phyloP scores from a whole-genome alignment of 768 basidiomycete genomes.

The Amanita thiersii region DNA sequence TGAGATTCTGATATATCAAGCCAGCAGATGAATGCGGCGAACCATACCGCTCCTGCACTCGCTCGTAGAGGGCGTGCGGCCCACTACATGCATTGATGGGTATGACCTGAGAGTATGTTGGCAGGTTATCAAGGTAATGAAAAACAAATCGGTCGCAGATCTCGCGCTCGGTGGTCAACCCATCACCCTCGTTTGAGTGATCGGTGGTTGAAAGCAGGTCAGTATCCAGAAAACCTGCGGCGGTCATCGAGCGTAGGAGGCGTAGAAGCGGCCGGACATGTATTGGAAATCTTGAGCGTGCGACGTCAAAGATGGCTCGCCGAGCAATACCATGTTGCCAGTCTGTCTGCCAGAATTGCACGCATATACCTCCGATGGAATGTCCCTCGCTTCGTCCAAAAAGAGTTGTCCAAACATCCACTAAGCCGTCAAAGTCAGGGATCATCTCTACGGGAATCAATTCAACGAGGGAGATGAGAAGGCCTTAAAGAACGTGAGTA shows the following conservation, averaged over 20 bases:
- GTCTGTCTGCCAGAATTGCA: slow-evolving; percentile 79
- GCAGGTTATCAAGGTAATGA: slow-evolving; percentile 64
- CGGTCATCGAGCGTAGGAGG: slow-evolving; percentile 72
- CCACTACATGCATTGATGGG: slow-evolving; percentile 55
- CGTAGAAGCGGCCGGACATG: slow-evolving; percentile 62
- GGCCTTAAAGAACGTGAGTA: slow-evolving; percentile 37
- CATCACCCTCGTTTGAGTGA: slow-evolving; percentile 29
- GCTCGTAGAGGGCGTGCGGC: slow-evolving; percentile 65
- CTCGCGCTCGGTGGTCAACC: slow-evolving; percentile 39
- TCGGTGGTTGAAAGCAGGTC: slow-evolving; percentile 55
- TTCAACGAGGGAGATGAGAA: slow-evolving; percentile 68
- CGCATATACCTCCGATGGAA: slow-evolving; percentile 61
- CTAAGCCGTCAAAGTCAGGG: slow-evolving; percentile 60
- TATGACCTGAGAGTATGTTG: slow-evolving; percentile 70
- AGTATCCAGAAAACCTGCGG: slow-evolving; percentile 67
- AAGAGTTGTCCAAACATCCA: slow-evolving; percentile 73
- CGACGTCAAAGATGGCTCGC: slow-evolving; percentile 75
- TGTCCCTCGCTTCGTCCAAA: slow-evolving; percentile 68
- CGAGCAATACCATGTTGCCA: slow-evolving; percentile 61
- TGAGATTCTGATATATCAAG: slow-evolving; percentile 54
- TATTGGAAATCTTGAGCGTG: slow-evolving; percentile 77
- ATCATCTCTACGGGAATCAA: slow-evolving; percentile 71
- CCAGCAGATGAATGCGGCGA: slow-evolving; percentile 38
- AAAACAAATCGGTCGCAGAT: slow-evolving; percentile 64
- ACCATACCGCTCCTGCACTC: slow-evolving; percentile 52